Base-by-base conservation (phyloP, 139 green algal species). In the Chlorella sp. region DNA sequence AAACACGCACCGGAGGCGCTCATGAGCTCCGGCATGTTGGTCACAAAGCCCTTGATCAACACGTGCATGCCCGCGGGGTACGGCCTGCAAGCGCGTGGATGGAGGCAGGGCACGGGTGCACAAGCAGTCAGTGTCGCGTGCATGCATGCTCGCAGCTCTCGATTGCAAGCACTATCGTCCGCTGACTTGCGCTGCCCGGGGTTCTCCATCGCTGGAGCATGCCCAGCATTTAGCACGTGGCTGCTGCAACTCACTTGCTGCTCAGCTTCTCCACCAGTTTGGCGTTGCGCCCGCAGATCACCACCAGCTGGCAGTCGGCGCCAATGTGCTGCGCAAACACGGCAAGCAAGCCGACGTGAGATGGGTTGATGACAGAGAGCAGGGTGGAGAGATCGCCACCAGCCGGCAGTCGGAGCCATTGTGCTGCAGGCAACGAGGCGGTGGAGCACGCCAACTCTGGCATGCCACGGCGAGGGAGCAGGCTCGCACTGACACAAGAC, bases 1-100 rank as follows among this genome's bases (percentile, higher is more conserved):
- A 8, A 5, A 7, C 4, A 3, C 76, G 19, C 76, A 72, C 76
- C 95, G 40, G 81, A 92, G 0, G 96, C 96, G 9, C 58, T 89
- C 96, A 99, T 99, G 90, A 92, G 96, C 89, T 98, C 94, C 32
- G 93, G 84, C 88, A 99, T 98, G 91, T 99, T 99, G 88, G 94
- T 91, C 74, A 98, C 95, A 87, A 99, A 98, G 36, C 96, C 96
- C 84, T 91, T 87, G 30, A 92, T 80, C 79, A 90, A 2, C 28
- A 93, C 89, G 58, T 91, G 46, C 85, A 93, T 84, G 48, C 80
- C 80, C 7, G 36, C 26, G 0, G 84, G 75, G 65, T 81, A 90
- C 0, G 40, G 13, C 79, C 81, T 85, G 81, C 9, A 36, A 67
- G 16, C 16, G 58, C 5, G 58, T n/a, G n/a, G n/a, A n/a, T n/a